phyloP scores from a whole-genome alignment of 2,329 filamentous ascomycete species.

The Aspergillus persii region DNA sequence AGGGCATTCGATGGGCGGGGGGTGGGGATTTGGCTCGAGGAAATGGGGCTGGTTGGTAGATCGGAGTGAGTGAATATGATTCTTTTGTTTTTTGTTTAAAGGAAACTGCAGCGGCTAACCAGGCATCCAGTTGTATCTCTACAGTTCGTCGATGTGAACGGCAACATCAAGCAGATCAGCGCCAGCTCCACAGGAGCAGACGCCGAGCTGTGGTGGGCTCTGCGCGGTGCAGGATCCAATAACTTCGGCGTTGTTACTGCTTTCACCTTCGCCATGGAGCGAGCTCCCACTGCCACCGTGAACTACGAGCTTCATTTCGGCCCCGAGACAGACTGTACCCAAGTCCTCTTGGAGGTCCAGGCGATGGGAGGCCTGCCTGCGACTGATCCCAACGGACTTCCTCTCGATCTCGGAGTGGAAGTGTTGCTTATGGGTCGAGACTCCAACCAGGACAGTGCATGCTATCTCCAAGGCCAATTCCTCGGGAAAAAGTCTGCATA shows the following conservation, averaged over 20 bases:
- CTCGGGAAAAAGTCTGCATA: background rate
- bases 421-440: conserved; percentile 2
- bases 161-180: background rate
- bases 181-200: background rate
- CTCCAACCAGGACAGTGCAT: background rate
- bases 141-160: conserved; percentile 3
- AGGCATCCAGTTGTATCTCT: background rate
- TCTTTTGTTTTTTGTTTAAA: too few species aligned
- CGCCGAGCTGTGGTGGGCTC: conserved; percentile 9
- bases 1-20: conserved; percentile 5
- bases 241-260: conserved; percentile 8
- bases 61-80: background rate
- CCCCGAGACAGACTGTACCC: conserved; percentile 4
- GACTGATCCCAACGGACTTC: background rate
- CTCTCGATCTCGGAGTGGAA: conserved; percentile 1
- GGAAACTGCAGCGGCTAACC: too few species aligned
- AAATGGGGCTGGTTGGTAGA: conserved; percentile 11
- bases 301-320: conserved; percentile 9
- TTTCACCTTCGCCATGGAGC: conserved; percentile 5
- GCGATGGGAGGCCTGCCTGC: background rate
- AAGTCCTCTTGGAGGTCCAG: conserved; percentile 6
- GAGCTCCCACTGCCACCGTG: background rate
- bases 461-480: background rate
- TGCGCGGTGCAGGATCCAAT: conserved; percentile 8
- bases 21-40: conserved; percentile 4